These are phyloP conservation scores for Fulvia fulva DNA, from an alignment of 2,329 filamentous ascomycete genomes.

Conservation along the genomic window DNA sequence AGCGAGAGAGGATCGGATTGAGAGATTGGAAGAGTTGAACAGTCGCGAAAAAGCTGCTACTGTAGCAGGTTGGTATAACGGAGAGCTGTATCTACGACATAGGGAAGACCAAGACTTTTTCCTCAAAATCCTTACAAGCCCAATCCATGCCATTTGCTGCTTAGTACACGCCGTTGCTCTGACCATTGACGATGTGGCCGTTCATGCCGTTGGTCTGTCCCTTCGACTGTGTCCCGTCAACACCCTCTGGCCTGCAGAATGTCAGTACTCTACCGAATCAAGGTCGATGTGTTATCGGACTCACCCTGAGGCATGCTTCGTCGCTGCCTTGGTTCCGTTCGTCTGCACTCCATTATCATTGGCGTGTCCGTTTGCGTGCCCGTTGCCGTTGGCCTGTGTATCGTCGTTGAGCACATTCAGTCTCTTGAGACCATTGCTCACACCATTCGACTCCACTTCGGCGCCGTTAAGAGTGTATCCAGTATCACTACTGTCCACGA, in stretches of 20 bases:
- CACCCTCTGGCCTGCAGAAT: conserved; percentile 20
- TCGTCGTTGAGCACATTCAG: conserved; percentile 35
- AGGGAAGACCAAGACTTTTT: not conserved
- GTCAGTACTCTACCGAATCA: too few species aligned
- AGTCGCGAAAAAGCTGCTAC: not conserved
- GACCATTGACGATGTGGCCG: conserved; percentile 18
- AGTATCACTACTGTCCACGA: conserved; percentile 65
- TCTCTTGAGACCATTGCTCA: conserved; percentile 30
- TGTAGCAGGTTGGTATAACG: not conserved
- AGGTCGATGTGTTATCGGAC: too few species aligned
- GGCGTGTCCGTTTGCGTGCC: conserved; percentile 17
- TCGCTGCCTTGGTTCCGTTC: conserved; percentile 24
- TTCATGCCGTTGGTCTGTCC: conserved; percentile 13
- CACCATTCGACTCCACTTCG: conserved; percentile 33
- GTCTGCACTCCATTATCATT: conserved; percentile 19
- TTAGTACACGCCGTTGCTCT: conserved; percentile 4
- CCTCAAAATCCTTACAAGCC: not conserved
- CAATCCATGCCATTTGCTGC: not conserved
- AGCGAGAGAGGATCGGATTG: not conserved
- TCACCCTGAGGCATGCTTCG: conserved; percentile 30
- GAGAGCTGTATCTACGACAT: not conserved
- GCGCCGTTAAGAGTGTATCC: conserved; percentile 52
- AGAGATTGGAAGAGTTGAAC: not conserved
- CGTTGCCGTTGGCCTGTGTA: conserved; percentile 21
- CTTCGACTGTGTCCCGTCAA: conserved; percentile 24